Evolutionary conservation across 805 yeast species (phyloP).

Genomic region (Pichia rugopelliculosa): DNA sequence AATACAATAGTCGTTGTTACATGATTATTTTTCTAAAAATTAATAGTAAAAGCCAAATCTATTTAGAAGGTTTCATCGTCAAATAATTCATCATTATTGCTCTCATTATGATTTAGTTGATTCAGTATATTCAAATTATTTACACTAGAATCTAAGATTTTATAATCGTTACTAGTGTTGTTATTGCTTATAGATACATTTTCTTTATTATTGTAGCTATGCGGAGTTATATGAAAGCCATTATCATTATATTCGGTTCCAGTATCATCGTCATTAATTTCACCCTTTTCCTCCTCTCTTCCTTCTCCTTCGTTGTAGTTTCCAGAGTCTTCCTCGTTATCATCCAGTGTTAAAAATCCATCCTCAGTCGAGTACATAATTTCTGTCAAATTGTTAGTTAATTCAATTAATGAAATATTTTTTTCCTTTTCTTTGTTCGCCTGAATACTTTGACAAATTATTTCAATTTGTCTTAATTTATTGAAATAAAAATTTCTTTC

Average conservation of each 20-base stretch:
- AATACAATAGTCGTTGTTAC: no score
- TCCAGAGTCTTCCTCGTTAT: slow-evolving; percentile 11
- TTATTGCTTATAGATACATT: background rate
- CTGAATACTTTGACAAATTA: slow-evolving; percentile 54
- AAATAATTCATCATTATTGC: slow-evolving; percentile 1
- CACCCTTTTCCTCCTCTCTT: background rate
- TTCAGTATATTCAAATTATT: background rate
- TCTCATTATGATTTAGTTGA: background rate
- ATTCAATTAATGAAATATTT: slow-evolving; percentile 30
- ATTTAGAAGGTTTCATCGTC: slow-evolving; percentile 11
- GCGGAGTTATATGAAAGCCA: background rate
- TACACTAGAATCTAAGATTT: background rate
- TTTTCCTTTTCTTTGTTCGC: background rate
- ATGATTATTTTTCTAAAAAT: no score
- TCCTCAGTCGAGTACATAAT: slow-evolving; percentile 77
- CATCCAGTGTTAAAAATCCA: slow-evolving; percentile 64
- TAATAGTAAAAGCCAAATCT: background rate
- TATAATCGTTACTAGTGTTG: background rate
- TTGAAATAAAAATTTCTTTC: slow-evolving; percentile 89
- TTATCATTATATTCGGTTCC: background rate
- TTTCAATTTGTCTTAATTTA: slow-evolving; percentile 83
- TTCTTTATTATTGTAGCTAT: background rate
- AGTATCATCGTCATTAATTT: background rate
- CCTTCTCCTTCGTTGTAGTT: no score
- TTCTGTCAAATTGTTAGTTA: slow-evolving; percentile 58